A percentile compares a stretch with the other conserved stretches of the same genome.
phyloP scores from a whole-genome alignment of 768 basidiomycete species.

The Leccinum fibrillosum region DNA sequence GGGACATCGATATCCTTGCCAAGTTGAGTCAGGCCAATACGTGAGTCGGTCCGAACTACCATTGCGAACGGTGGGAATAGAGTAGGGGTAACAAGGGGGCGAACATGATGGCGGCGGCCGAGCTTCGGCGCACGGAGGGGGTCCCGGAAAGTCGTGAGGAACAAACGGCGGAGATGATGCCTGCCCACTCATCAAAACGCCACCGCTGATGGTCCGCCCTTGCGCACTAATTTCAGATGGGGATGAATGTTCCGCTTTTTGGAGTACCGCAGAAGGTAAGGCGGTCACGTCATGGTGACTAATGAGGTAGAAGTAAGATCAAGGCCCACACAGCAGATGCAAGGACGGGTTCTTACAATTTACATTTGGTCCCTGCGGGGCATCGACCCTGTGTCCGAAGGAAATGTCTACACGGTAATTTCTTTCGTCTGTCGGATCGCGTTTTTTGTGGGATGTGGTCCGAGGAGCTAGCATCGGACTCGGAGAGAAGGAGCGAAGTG shows the following conservation, averaged over 20 bases:
- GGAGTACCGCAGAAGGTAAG: conserved; percentile 19
- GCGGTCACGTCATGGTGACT: conserved; percentile 23
- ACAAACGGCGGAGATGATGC: conserved; percentile 10
- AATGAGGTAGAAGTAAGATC: neutral
- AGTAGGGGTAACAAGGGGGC: conserved; percentile 13
- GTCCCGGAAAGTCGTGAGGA: conserved; percentile 1
- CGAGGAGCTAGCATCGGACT: conserved; percentile 16
- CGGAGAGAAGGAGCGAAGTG: conserved; percentile 22
- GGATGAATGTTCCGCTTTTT: conserved; percentile 4
- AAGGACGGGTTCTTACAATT: conserved; percentile 34
- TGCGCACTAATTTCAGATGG: conserved; percentile 4
- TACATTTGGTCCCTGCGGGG: conserved; percentile 39
- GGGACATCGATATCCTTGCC: conserved; percentile 18
- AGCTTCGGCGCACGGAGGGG: conserved; percentile 33
- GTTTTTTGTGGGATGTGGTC: conserved; percentile 4
- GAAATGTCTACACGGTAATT: conserved; percentile 40
- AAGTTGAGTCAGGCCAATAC: conserved; percentile 16
- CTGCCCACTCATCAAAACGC: conserved; percentile 19
- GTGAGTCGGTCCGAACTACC: conserved; percentile 8
- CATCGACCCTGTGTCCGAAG: conserved; percentile 41
- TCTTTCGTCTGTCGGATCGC: conserved; percentile 22
- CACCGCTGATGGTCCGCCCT: conserved; percentile 25
- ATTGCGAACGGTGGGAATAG: neutral
- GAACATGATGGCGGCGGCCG: conserved; percentile 30
- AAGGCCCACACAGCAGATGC: neutral